Evolutionary conservation across 2,329 filamentous ascomycete genomes (phyloP), one percentile per base, ranked within the genome.

Genomic region (Fusarium temperatum): DNA sequence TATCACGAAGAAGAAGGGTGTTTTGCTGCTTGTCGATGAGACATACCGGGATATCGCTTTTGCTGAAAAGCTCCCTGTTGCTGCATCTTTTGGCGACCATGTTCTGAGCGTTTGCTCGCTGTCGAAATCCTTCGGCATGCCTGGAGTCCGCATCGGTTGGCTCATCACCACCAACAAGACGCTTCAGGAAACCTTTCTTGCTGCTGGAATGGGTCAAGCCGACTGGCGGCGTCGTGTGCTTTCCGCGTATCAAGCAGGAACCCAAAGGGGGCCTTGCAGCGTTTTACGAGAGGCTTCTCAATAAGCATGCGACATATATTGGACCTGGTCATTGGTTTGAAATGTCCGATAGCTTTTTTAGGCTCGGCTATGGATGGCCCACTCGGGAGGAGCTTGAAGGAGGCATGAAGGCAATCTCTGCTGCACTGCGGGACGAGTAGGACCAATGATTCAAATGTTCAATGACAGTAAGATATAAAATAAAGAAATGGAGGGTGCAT

Each of bases 251-350:
- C 4, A 61, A 50, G 20, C 2, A 42, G 28, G 44, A 64, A 5
- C 61, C 55, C 5, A 42, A 44, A 3, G 55, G 36, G 0, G 44
- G 61, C 1, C 9, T 44, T 22, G 0, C n/a, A 6, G 44, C 36
- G 9, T 64, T 50, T 10, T 64, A 64, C 4, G 36, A 50, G 8
- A 36, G 44, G 8, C 20, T 61, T 1, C 30, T 61, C 3, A 61
- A 44, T 5, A 58, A 47, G 10, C 10, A 44, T 44, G 42, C 36
- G 6, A 44, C 44, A 6, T 61, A 61, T 50, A 36, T 64, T 38
- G 61, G 61, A 3, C 55, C 55, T 22, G 55, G 55, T 14, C 42
- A 60, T 61, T 64, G 55, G 55, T 61, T 64, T 22, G 61, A 64
- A 8, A 5, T 60, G 15, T 30, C 36, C 0, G 61, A 64, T 36